These are phyloP conservation scores for Aspergillus viridinutans DNA, from an alignment of 2,329 filamentous ascomycete genomes.

Conservation along the genomic window DNA sequence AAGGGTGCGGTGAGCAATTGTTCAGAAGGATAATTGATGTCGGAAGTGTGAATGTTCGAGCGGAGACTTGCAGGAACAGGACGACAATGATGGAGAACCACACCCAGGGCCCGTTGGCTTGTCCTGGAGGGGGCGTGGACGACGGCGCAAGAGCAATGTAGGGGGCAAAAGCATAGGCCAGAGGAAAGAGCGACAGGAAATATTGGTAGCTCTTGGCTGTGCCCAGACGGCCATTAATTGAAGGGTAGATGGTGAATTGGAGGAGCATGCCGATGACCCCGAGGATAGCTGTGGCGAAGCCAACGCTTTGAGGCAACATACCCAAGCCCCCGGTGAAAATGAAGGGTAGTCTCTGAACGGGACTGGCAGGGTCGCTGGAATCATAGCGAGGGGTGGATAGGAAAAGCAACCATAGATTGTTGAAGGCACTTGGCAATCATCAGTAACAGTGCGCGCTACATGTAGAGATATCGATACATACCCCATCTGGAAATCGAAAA, in stretches of 20 bases:
- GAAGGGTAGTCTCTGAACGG: conserved; percentile 48
- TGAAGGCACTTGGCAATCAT: conserved; percentile 57
- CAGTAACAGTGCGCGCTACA: neutral
- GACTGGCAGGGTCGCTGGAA: conserved; percentile 33
- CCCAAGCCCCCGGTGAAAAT: conserved; percentile 68
- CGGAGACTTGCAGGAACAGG: conserved; percentile 65
- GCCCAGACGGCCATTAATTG: conserved; percentile 62
- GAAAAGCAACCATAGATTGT: conserved; percentile 73
- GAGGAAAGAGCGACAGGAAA: conserved; percentile 65
- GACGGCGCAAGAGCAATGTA: conserved; percentile 67
- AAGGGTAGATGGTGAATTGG: conserved; percentile 67
- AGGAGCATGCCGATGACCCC: conserved; percentile 69
- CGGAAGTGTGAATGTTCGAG: conserved; percentile 65
- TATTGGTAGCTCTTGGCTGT: conserved; percentile 64
- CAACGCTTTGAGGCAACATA: conserved; percentile 65
- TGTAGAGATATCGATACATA: conserved; percentile 7
- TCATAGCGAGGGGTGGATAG: conserved; percentile 65
- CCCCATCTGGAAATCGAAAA: conserved; percentile 68
- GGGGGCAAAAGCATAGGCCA: conserved; percentile 67
- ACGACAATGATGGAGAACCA: conserved; percentile 65
- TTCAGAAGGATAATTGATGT: conserved; percentile 58
- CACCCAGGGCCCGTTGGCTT: conserved; percentile 44
- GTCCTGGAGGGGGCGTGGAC: conserved; percentile 37
- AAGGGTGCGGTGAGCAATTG: conserved; percentile 57
- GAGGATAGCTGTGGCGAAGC: conserved; percentile 69